Percentiles rank a stretch among this genome's conserved stretches.
Evolutionary conservation across 2,329 filamentous ascomycete genomes (phyloP).

Genomic region (Fusarium burgessii): DNA sequence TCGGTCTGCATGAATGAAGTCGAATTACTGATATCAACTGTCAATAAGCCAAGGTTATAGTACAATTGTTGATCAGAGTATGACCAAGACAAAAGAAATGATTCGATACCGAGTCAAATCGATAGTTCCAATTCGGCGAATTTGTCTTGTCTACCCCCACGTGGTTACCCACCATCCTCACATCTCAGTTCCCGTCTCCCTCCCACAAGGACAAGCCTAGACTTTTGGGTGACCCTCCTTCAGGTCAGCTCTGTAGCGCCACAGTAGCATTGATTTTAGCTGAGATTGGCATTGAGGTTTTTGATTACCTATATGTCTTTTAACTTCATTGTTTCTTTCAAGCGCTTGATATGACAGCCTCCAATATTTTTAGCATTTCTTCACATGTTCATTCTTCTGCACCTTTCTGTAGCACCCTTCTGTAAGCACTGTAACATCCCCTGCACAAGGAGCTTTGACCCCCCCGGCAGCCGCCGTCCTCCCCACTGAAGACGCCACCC

Average conservation of each 20-base stretch:
- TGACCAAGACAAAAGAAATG: slow-evolving; percentile 46
- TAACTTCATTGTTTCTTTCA: too few species aligned
- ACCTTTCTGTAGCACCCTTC: slow-evolving; percentile 19
- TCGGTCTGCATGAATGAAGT: background rate
- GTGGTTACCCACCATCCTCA: slow-evolving; percentile 34
- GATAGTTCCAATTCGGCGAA: slow-evolving; percentile 9
- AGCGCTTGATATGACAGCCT: too few species aligned
- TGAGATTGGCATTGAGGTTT: background rate
- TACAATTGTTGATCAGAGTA: background rate
- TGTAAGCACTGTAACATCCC: slow-evolving; percentile 38
- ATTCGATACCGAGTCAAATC: slow-evolving; percentile 18
- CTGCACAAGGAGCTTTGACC: slow-evolving; percentile 29
- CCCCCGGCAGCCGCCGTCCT: slow-evolving; percentile 21
- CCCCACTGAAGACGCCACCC: slow-evolving; percentile 34
- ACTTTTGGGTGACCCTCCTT: slow-evolving; percentile 10
- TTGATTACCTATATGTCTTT: too few species aligned
- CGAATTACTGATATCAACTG: background rate
- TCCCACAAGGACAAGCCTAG: slow-evolving; percentile 6
- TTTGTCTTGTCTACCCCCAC: slow-evolving; percentile 30
- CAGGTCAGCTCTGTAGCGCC: slow-evolving; percentile 23
- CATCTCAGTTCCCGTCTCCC: slow-evolving; percentile 7
- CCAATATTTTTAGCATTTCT: fast-evolving
- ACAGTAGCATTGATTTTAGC: slow-evolving; percentile 5
- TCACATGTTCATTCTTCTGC: background rate
- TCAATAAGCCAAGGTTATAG: background rate